A percentile compares a stretch with the other conserved stretches of the same genome.
Conservation (phyloP, 2,329 filamentous ascomycete genomes). For the Colletotrichum abscissum region DNA sequence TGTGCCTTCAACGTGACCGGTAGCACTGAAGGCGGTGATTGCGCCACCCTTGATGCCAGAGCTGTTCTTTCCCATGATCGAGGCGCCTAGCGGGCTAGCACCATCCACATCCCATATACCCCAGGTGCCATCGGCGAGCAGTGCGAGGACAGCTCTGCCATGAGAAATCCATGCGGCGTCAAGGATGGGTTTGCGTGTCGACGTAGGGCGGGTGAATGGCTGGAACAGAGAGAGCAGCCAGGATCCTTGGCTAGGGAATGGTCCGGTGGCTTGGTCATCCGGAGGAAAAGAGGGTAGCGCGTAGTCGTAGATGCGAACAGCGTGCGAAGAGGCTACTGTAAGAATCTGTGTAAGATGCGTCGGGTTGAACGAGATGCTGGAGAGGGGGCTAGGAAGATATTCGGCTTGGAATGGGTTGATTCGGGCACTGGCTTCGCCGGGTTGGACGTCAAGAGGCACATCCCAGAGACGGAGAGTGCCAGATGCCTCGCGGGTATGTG, state of each 20-base stretch:
- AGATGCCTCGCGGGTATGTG: slow-evolving; percentile 69
- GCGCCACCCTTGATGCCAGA: slow-evolving; percentile 67
- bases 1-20: slow-evolving; percentile 71
- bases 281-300: slow-evolving; percentile 62
- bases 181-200: slow-evolving; percentile 68
- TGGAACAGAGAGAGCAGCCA: slow-evolving; percentile 74
- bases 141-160: slow-evolving; percentile 67
- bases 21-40: slow-evolving; percentile 66
- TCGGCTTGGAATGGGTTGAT: slow-evolving; percentile 70
- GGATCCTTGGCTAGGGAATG: slow-evolving; percentile 68
- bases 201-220: slow-evolving; percentile 61
- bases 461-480: slow-evolving; percentile 70
- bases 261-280: slow-evolving; percentile 61
- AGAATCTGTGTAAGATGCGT: slow-evolving; percentile 69
- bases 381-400: slow-evolving; percentile 65
- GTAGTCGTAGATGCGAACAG: slow-evolving; percentile 72
- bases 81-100: slow-evolving; percentile 58
- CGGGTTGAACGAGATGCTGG: slow-evolving; percentile 70
- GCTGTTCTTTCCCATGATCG: slow-evolving; percentile 61
- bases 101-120: slow-evolving; percentile 76
- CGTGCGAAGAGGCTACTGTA: slow-evolving; percentile 64
- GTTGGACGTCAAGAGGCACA: slow-evolving; percentile 59
- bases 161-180: slow-evolving; percentile 72
- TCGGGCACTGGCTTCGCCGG: slow-evolving; percentile 38
- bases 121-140: slow-evolving; percentile 74